A percentile compares a stretch with the other conserved stretches of the same genome.
phyloP scores from a whole-genome alignment of 139 green algal genomes.

The Spirogloea muscicola region DNA sequence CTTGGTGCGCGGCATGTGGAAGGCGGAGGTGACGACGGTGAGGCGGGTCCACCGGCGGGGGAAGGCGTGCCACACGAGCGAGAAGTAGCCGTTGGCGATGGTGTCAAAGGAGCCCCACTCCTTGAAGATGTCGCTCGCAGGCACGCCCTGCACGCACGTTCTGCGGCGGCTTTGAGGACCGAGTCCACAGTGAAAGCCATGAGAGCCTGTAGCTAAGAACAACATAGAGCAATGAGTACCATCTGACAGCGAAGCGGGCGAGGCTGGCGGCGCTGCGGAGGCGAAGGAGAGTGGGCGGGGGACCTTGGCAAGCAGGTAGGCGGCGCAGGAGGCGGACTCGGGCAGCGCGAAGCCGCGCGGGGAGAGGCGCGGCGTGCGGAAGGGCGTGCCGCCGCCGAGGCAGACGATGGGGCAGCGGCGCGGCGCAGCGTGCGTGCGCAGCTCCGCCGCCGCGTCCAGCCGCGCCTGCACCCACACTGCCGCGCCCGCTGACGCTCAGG shows the following conservation, averaged over 20 bases:
- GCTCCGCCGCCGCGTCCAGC: slow-evolving; percentile 15
- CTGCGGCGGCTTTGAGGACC: too few species aligned
- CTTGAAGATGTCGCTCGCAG: slow-evolving; percentile 31
- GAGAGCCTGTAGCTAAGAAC: too few species aligned
- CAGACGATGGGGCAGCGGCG: slow-evolving; percentile 20
- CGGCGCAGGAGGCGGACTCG: slow-evolving; percentile 40
- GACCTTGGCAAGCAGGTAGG: slow-evolving; percentile 44
- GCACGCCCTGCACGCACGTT: slow-evolving; percentile 22
- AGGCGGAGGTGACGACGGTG: slow-evolving; percentile 38
- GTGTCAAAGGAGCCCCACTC: slow-evolving; percentile 50
- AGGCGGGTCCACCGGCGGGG: slow-evolving; percentile 31
- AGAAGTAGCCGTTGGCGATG: slow-evolving; percentile 47
- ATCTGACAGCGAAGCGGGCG: too few species aligned
- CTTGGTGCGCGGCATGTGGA: slow-evolving; percentile 45
- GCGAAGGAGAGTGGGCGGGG: too few species aligned
- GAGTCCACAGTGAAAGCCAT: too few species aligned
- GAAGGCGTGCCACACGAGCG: slow-evolving; percentile 35
- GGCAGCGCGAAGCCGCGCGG: slow-evolving; percentile 32
- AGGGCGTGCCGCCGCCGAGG: slow-evolving; percentile 41
- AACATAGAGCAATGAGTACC: too few species aligned
- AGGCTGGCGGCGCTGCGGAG: too few species aligned
- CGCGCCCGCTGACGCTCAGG: too few species aligned
- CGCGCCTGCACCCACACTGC: slow-evolving; percentile 29
- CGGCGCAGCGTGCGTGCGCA: background rate
- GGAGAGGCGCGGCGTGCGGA: slow-evolving; percentile 14